Base-by-base conservation (phyloP, 2,329 filamentous ascomycete species). In the Pestalotiopsis sp. region DNA sequence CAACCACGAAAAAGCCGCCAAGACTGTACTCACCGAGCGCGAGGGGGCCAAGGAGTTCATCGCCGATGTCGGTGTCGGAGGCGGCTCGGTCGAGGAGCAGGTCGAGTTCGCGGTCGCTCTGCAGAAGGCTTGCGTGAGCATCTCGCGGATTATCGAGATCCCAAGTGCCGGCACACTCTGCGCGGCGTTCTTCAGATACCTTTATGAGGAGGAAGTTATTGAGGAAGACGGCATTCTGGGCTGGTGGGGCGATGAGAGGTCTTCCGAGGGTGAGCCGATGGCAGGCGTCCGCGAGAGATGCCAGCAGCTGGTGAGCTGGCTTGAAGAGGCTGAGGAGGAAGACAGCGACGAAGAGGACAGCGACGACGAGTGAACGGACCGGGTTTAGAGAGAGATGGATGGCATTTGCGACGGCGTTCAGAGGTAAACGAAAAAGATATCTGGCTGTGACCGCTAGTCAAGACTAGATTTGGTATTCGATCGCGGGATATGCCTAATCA, bases 191-290 rank as follows among this genome's bases (percentile, higher is more conserved):
- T 88, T 94, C 73, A 96, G 97, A 82, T 93, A 94, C 79, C 84
- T 98, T 65, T 97, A 97, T 77, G 90, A 92, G 72, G 81, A 92
- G 63, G 96, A 98, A 72, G 86, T 97, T 17, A 82, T 98, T 1
- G 94, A 97, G 77, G 94, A 97, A 76, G 95, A 98, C 57, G 94
- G 92, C 0, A 93, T 97, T 73, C 82, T 95, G 75, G 87, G 88
- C 62, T 99, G 96, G 96, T 98, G 95, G 95, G 88, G 85, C 23
- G 92, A 97, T 78, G 85, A 87, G 62, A 80, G 90, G 75, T 91
- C 92, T 5, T 86, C 82, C 27, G 90, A 90, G 67, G 90, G 85
- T 14, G 91, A 92, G 67, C 87, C 88, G 66, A 89, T 98, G 90
- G 81, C 81, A 69, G 87, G 82, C 64, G 88, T 98, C 17, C 91